Base-by-base conservation (phyloP, 805 yeast genomes). In the Myxozyma neotropica region DNA sequence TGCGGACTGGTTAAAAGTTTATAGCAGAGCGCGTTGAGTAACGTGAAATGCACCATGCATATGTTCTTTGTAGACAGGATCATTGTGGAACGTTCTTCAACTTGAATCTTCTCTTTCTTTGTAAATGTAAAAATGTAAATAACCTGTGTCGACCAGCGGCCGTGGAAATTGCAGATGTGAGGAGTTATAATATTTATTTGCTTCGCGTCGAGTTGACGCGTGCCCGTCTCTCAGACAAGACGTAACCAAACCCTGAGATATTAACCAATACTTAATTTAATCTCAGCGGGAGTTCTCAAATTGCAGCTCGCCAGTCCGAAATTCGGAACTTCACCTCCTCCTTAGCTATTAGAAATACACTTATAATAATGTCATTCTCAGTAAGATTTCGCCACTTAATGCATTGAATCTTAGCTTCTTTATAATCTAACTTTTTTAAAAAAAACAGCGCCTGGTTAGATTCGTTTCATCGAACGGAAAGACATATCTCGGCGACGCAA, bases 401-500 rank as follows among this genome's bases (percentile, higher is more conserved):
- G 8, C 3, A 3, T 27, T 26, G 12, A 26, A 21, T 7, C 6
- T 4, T 7, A 24, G 12, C n/a, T 12, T 31, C 21, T 38, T 17
- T 19, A 1, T 13, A 12, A 17, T n/a, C 8, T 31, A 8, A 3
- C 7, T 7, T 17, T 7, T 24, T 6, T 35, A 13, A n/a, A n/a
- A n/a, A n/a, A n/a, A n/a, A n/a, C 48, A 88, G 75, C 70, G 77
- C 29, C 68, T 82, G 21, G 70, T 82, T 19, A 70, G 86, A 59
- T 82, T 82, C 66, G 71, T 78, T 15, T 75, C 81, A 17, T 61
- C 72, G 3, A 82, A 81, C 63, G 81, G 80, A 21, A 67, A 72
- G 50, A 71, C 68, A 26, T 76, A 79, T 67, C n/a, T 39, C 29
- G 85, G 85, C 13, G 83, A 82, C 57, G 83, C 83, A 5, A 74